Evolutionary conservation across 495 filamentous ascomycete genomes (phyloP).

Genomic region (Bacidia rubella): DNA sequence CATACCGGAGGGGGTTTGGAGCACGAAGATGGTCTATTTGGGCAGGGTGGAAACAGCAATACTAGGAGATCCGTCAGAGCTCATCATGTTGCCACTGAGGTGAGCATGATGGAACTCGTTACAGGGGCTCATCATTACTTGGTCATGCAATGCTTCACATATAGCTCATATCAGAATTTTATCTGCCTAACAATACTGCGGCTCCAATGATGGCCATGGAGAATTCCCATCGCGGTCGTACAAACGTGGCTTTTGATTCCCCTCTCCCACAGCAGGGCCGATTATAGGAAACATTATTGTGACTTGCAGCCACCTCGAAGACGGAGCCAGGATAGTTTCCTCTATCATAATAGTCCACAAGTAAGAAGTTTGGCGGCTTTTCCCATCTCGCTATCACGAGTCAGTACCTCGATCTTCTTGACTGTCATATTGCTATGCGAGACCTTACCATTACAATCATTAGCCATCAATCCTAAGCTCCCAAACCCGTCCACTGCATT

Average conservation of each 20-base stretch:
- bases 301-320: slow-evolving; percentile 74
- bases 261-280: slow-evolving; percentile 55
- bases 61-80: too few relatives aligned
- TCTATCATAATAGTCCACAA: slow-evolving; percentile 80
- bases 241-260: background rate
- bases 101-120: background rate
- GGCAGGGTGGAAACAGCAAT: too few relatives aligned
- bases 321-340: slow-evolving; percentile 66
- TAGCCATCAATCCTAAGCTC: slow-evolving; percentile 56
- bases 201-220: background rate
- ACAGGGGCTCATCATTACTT: background rate
- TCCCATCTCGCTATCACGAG: slow-evolving; percentile 39
- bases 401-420: slow-evolving; percentile 12
- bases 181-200: background rate
- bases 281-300: slow-evolving; percentile 76
- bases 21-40: too few relatives aligned
- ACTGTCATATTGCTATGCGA: background rate
- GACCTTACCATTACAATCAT: slow-evolving; percentile 51
- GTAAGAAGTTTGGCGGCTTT: slow-evolving; percentile 68
- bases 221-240: background rate
- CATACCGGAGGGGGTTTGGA: too few relatives aligned
- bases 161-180: background rate
- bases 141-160: too few relatives aligned
- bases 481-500: slow-evolving; percentile 53
- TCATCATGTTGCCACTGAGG: too few relatives aligned